Evolutionary conservation across 352 stramenopile species (phyloP), one percentile per base, ranked within the genome.

Genomic region (Phytophthora sansomeana): DNA sequence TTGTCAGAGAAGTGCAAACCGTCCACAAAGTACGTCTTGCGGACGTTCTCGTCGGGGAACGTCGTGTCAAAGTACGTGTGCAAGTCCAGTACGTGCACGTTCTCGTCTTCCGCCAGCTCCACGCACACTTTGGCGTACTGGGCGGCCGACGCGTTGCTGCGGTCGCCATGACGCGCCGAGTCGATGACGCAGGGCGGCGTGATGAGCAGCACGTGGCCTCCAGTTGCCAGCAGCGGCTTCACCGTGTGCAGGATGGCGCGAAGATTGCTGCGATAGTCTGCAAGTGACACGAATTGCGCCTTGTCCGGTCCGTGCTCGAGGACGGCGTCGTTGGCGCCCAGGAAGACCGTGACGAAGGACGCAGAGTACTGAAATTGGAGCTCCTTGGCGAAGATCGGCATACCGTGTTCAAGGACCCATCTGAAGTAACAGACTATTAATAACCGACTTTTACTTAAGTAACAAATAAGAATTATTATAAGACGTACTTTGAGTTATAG

Each of bases 271-370:
- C 67, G 63, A 62, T 85, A 89, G 33, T 77, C 63, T 9, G 72
- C 53, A 0, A 88, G 42, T 1, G 79, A 79, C 19, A 92, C 75
- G 54, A 80, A 82, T 49, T 87, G 78, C n/a, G 49, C 28, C 26
- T 67, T 64, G 44, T 70, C 54, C 9, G 60, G 60, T 11, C 81
- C 81, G 26, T 71, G 44, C 32, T 60, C 56, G 1, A 89, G 42
- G 24, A 79, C 78, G 6, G 83, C 81, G 63, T 92, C 83, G 33
- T 92, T 92, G n/a, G 81, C 72, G 10, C 81, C 83, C 16, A 92
- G 62, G 60, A 80, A 90, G 1, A 92, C 39, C 6, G 79, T 78
- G 42, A 88, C 71, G 14, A 88, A 63, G 28, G 67, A 64, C 17
- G 79, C 70, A 0, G 41, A 59, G 39, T 77, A 74, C 67, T 67